Conservation (phyloP, 352 stramenopile species). For the Saprolegnia diclina region DNA sequence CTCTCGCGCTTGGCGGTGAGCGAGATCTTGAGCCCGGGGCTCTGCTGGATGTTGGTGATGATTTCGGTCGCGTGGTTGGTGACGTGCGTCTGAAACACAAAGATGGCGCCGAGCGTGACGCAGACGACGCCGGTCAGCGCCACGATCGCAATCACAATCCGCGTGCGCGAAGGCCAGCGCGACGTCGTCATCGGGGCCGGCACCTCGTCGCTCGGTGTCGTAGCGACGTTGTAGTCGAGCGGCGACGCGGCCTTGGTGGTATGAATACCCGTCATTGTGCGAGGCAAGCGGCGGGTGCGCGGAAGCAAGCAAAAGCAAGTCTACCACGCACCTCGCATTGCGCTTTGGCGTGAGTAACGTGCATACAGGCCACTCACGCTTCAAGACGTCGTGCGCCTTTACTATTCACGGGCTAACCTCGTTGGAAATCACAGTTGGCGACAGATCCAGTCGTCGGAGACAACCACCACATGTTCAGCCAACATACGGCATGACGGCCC, state of each 20-base stretch:
- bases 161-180: neutral
- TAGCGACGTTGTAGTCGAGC: neutral
- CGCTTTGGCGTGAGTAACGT: no score
- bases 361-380: no score
- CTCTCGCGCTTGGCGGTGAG: neutral
- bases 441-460: no score
- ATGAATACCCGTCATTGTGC: neutral
- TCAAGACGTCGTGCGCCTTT: no score
- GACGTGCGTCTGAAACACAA: neutral
- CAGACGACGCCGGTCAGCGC: neutral
- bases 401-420: no score
- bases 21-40: slow-evolving; percentile 4
- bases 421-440: no score
- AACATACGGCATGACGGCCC: no score
- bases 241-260: neutral
- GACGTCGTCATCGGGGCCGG: neutral
- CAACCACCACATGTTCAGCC: no score
- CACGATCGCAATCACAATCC: neutral
- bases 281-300: no score
- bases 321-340: no score
- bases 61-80: slow-evolving; percentile 2
- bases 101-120: neutral
- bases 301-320: no score
- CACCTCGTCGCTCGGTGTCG: neutral
- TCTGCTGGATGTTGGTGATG: slow-evolving; percentile 14